Base-by-base conservation (phyloP, 2,329 filamentous ascomycete genomes). In the Didymella arachidicola region DNA sequence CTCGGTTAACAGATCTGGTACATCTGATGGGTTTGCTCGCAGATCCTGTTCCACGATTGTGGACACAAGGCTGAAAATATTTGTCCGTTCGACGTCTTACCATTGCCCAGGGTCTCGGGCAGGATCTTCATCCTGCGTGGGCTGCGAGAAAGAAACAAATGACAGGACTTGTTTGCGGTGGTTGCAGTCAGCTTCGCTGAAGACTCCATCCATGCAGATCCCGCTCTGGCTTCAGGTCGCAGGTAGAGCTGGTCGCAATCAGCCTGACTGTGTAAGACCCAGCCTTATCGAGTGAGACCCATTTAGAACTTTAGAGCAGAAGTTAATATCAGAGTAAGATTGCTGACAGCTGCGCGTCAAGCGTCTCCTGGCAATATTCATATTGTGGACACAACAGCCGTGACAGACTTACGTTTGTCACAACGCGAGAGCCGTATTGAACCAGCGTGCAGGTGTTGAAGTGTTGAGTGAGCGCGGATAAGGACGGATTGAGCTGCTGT, bases 401-500 rank as follows among this genome's bases (percentile, higher is more conserved):
- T 45, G 26, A 36, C 49, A 6, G 26, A n/a, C n/a, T 12, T 6
- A 10, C 16, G n/a, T 50, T 43, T 53, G 45, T 53, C 39, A 44
- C 6, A 25, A 2, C 16, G 10, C 19, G 18, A 18, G 18, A 32
- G 30, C 19, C 25, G 7, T 49, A 50, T 42, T 45, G 25, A 34
- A 41, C 5, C 5, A 18, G 51, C 25, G 7, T 59, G 45, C 53
- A 56, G 45, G 39, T 43, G 56, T 59, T 54, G 56, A 51, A 54
- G 49, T 57, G 44, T 57, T 44, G 44, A 46, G 47, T 7, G 41
- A 44, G 53, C 53, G 49, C 22, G 38, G 53, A 32, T 48, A 14
- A 47, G 25, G 32, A 53, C 44, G 47, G 53, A 19, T 30, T 50
- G 50, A 56, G 58, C 46, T 50, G 54, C 42, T 42, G 61, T 61